Evolutionary conservation across 2,329 filamentous ascomycete species (phyloP), one percentile per base, ranked within the genome.

Genomic region (Cryphonectria japonica): DNA sequence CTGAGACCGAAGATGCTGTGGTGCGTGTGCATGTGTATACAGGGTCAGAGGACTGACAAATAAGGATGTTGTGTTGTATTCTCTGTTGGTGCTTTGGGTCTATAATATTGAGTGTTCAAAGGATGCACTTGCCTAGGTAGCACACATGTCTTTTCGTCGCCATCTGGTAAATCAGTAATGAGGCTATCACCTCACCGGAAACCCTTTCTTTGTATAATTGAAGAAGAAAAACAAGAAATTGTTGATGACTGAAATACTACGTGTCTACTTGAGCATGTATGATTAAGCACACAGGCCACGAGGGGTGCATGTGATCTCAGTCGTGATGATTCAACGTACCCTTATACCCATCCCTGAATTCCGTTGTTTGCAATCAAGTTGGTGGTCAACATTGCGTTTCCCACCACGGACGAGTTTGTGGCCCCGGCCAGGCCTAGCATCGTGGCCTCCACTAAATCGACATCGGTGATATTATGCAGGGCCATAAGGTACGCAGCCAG

Each of bases 401-500:
- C 78, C 46, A 62, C 61, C 69, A 88, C 87, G 7, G 65, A 59
- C 5, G 85, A 84, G 57, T 84, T 83, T 2, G 83, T 83, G 52
- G 77, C 73, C n/a, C 75, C 75, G 60, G 87, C 88, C 37, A 91
- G 84, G 72, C 81, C 78, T 81, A 85, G 85, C 77, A 91, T 85
- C 73, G 84, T 81, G 70, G 82, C 74, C 46, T 80, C 80, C 69
- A 89, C 83, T 16, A 76, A 80, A 57, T 78, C 80, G 34, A 86
- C 82, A 65, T 80, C 79, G 9, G 79, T 82, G 72, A 89, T 78
- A 68, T 79, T 76, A 80, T 89, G 86, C 69, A 89, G 83, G 67
- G 81, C 76, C 82, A 93, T 89, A 43, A 93, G 81, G 80, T 93
- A 93, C 39, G 89, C 90, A 19, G 88, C 89, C 3, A 93, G 83